phyloP scores from a whole-genome alignment of 352 stramenopile species.

The Peronospora belbahrii region DNA sequence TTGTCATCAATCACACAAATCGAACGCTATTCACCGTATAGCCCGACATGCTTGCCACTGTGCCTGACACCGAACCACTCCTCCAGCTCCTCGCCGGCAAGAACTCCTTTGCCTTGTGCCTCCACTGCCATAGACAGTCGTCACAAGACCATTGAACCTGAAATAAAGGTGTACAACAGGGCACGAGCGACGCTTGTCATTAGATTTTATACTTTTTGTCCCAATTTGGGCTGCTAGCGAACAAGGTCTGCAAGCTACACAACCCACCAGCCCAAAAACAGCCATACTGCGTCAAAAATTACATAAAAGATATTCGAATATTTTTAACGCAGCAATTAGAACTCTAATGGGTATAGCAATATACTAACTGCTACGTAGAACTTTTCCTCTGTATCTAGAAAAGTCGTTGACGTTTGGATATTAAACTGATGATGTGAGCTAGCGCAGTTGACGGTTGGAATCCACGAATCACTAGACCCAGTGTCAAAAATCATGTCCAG shows the following conservation, averaged over 20 bases:
- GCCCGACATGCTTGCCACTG: conserved; percentile 53
- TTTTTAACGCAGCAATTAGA: too few relatives aligned
- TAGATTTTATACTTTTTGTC: too few relatives aligned
- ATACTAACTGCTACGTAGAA: conserved; percentile 54
- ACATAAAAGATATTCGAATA: conserved; percentile 1
- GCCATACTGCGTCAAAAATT: conserved; percentile 40
- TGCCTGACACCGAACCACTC: conserved; percentile 70
- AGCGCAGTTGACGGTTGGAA: conserved; percentile 43
- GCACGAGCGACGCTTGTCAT: too few relatives aligned
- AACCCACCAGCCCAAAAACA: too few relatives aligned
- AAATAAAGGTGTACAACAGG: too few relatives aligned
- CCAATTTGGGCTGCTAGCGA: too few relatives aligned
- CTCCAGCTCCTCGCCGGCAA: too few relatives aligned
- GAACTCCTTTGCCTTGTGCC: too few relatives aligned
- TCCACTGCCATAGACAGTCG: too few relatives aligned
- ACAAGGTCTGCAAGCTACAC: too few relatives aligned
- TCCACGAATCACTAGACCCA: conserved; percentile 77
- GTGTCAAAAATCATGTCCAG: conserved; percentile 77
- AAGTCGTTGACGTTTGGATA: conserved; percentile 45
- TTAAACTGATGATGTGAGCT: conserved; percentile 51
- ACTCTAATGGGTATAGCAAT: too few relatives aligned
- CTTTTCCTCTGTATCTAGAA: conserved; percentile 61
- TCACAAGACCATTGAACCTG: too few relatives aligned
- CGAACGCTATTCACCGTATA: conserved; percentile 66
- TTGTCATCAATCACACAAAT: conserved; percentile 67